Conservation (phyloP, 192 early-diverging fungal species). For the Diversispora epigaea region DNA sequence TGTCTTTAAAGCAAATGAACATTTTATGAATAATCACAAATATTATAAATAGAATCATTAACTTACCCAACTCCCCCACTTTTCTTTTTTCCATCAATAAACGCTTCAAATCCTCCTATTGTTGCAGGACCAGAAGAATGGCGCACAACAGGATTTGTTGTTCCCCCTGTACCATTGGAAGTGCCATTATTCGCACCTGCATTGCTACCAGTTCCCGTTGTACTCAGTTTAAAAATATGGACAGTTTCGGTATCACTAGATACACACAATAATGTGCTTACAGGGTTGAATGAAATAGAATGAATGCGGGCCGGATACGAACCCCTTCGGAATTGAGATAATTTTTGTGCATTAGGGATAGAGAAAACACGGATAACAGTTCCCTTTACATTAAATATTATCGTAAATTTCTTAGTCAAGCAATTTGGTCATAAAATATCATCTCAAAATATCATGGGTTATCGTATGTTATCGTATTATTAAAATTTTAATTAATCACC, state of each 20-base stretch:
- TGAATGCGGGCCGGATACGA: slow-evolving; percentile 90
- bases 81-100: slow-evolving; percentile 5
- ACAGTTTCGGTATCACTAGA: slow-evolving; percentile 94
- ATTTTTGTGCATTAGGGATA: slow-evolving; percentile 77
- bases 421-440: too few relatives aligned
- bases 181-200: slow-evolving; percentile 16
- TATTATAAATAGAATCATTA: background rate
- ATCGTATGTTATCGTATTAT: too few relatives aligned
- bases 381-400: slow-evolving; percentile 52
- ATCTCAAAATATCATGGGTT: too few relatives aligned
- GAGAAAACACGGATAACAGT: slow-evolving; percentile 96
- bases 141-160: background rate
- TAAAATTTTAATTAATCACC: slow-evolving; percentile 42
- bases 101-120: slow-evolving; percentile 43
- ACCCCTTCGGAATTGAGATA: slow-evolving; percentile 93
- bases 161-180: slow-evolving; percentile 30
- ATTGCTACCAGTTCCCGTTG: slow-evolving; percentile 10
- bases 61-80: slow-evolving; percentile 9
- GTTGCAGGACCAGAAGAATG: slow-evolving; percentile 27
- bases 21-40: background rate
- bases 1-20: background rate
- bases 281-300: slow-evolving; percentile 83
- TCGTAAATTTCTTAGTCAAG: too few relatives aligned
- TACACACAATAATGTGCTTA: slow-evolving; percentile 70
- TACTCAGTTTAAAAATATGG: slow-evolving; percentile 79